Conservation (phyloP, 805 yeast species). For the Starmera dryadoides region DNA sequence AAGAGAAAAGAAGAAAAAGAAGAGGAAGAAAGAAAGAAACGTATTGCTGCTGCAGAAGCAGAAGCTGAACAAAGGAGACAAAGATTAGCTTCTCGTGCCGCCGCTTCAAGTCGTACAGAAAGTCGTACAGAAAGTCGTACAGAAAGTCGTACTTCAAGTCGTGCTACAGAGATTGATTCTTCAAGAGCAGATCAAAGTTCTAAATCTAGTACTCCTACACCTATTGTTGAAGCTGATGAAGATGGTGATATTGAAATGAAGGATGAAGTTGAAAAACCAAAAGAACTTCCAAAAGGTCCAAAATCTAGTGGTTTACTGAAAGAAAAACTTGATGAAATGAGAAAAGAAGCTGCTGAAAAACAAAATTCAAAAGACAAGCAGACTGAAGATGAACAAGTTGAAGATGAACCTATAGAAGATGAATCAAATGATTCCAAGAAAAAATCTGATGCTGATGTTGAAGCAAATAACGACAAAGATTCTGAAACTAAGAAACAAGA, state of each 20-base stretch:
- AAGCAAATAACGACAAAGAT: not conserved
- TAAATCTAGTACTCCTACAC: not conserved
- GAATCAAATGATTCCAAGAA: conserved; percentile 16
- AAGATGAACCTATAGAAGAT: conserved; percentile 2
- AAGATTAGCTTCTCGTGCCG: not conserved
- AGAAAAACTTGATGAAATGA: not conserved
- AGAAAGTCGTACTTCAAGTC: not conserved
- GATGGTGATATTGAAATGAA: not conserved
- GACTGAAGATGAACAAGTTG: conserved; percentile 13
- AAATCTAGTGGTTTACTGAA: not conserved
- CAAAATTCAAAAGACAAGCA: not conserved
- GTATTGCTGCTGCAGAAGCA: conserved; percentile 2
- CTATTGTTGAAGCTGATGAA: not conserved
- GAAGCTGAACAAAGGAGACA: conserved; percentile 1
- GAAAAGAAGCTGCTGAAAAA: not conserved
- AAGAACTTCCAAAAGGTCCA: not conserved
- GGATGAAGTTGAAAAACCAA: not conserved
- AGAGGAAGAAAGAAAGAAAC: conserved; percentile 2
- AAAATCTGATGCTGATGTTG: conserved; percentile 1
- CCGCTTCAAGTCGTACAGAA: not conserved
- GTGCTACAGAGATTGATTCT: not conserved
- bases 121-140: not conserved
- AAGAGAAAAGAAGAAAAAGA: conserved; percentile 7
- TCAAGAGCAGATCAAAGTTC: not conserved
- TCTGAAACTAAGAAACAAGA: not conserved